Base-by-base conservation (phyloP, 2,329 filamentous ascomycete species). In the Colletotrichum graminicola region DNA sequence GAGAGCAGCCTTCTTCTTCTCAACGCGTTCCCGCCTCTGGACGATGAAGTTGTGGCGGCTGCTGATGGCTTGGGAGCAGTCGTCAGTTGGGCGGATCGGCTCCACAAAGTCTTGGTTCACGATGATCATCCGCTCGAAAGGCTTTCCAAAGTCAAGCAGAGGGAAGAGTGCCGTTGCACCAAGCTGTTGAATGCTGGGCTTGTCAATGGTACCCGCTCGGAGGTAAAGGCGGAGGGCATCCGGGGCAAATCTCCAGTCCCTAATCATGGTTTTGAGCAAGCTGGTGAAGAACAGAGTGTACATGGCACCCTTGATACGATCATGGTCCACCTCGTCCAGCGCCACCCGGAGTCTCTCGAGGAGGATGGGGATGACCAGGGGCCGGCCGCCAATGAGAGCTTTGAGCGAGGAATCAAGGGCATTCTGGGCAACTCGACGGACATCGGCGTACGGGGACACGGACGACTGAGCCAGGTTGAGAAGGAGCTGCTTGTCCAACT, bases 181-280 rank as follows among this genome's bases (percentile, higher is more conserved):
- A 21, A 99, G 88, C 76, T 93, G 94, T 80, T 99, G 96, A 51
- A 99, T 95, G 0, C 95, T 98, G 5, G 94, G 91, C 79, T 97
- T 97, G 81, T 99, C 96, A 21, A 97, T 94, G 45, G 91, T 91
- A 23, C 93, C 95, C 3, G 96, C 94, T 76, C 93, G 90, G 74
- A 99, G 96, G 82, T 97, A 99, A 11, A 96, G 86, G 64, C 92
- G 91, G 84, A 99, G 93, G 60, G 98, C 84, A n/a, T 92, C 89
- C 1, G 97, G 96, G 0, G 96, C 94, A 80, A 95, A 98, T 49
- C 95, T 92, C 97, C 97, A 99, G 79, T 99, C 95, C 66, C 93
- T 92, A 57, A 94, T 90, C 56, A 97, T 89, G 0, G 95, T 97
- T 82, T 95, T 97, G 7, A 94, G 88, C 45, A 99, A 84, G 72